Base-by-base conservation (phyloP, 805 yeast species). In the Suhomyces sp. region DNA sequence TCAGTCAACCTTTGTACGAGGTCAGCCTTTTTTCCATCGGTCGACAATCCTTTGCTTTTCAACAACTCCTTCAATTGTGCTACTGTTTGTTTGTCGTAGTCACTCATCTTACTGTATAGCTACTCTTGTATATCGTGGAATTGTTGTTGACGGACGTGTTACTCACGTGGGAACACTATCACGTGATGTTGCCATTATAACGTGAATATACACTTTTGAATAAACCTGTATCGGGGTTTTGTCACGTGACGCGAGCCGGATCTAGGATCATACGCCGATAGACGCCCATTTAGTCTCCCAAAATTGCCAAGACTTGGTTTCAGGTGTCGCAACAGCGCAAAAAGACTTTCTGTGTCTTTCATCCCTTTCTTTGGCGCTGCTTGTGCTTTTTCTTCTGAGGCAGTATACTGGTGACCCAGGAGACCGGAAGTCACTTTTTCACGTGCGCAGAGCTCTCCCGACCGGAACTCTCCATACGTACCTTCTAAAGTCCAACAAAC, bases 21-120 rank as follows among this genome's bases (percentile, higher is more conserved):
- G 48, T 90, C 97, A 43, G 86, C 84, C 68, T 93, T 93, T 60
- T 89, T 84, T 20, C 98, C 98, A 39, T 80, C 80, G 5, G 76
- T 74, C 2, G 94, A 67, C 47, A 93, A 78, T 1, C 86, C 87
- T 55, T 84, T 83, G 20, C 78, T 69, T 60, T 86, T 85, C 60
- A 93, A 78, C 51, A 81, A 62, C 55, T 87, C 96, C 66, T 89
- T 92, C 68, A 93, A 79, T 73, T 91, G 96, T 17, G 86, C 84
- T 48, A 91, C 97, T 2, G 92, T 86, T 57, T 82, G 78, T n/a
- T 84, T 63, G n/a, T 82, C 64, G 65, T 84, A 86, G 9, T 77
- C 78, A 15, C 82, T 57, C 85, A 83, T 82, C n/a, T 37, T 37
- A 13, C 51, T 43, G 50, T 29, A 37, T 41, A 25, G 43, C 47